Base-by-base conservation (phyloP, 192 early-diverging fungal genomes). In the Coemansia sp. region DNA sequence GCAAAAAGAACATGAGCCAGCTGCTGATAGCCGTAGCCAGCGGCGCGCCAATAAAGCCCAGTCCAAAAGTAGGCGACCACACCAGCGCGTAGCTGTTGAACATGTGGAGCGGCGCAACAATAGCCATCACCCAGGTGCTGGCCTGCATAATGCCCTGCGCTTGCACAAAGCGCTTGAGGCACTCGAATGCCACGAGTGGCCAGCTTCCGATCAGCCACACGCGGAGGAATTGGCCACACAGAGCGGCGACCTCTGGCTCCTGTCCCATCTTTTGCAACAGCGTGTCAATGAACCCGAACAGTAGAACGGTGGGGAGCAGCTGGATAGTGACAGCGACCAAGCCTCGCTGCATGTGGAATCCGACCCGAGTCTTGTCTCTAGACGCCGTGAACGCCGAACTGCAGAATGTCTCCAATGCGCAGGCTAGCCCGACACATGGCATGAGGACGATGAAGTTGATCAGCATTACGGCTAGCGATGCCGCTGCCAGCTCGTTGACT, bases 81-180 rank as follows among this genome's bases (percentile, higher is more conserved):
- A 82, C 80, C 0, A 82, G 71, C 56, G 64, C 11, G 27, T 72
- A 76, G 49, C 73, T 72, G 42, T 53, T 70, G 46, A 66, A 12
- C 1, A 68, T 14, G 36, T 77, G 74, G 37, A 82, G 29, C 5
- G 80, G 80, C 49, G 71, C 72, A 0, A 82, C 74, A 5, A 74
- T 25, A 0, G 46, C 65, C 63, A 76, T 70, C 6, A 82, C 71
- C 65, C 64, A 64, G 0, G 80, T 77, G 35, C 84, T 85, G 1
- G 94, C 94, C 22, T 91, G 85, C 96, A 98, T 96, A 61, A 91
- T 91, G 54, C 93, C 95, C 80, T 98, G 96, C 0, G 91, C 89
- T 73, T 96, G 92, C 22, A 95, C 82, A 70, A 86, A 97, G 37
- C 93, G 86, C 70, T 94, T 92, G 25, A 94, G 70, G 62, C 90